phyloP scores from a whole-genome alignment of 1,284 basidiomycete genomes.

The Naganishia albida region DNA sequence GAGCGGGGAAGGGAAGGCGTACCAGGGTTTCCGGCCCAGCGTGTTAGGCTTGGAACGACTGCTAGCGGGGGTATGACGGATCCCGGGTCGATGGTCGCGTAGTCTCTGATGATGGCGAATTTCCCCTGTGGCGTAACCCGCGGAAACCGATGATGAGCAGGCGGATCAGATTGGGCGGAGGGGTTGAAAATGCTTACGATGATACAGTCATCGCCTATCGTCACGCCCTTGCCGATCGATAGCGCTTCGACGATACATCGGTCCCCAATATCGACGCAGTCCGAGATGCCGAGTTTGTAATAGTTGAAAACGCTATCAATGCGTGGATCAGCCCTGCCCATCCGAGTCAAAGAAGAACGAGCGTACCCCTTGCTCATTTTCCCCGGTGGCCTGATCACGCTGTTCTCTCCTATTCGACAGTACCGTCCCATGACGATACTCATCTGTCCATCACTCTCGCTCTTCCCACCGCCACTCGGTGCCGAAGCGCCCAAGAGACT shows the following conservation, averaged over 20 bases:
- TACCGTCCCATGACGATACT: constrained; percentile 91
- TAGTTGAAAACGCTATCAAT: constrained; percentile 71
- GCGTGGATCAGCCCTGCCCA: constrained; percentile 8
- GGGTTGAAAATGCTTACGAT: constrained; percentile 61
- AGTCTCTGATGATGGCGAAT: constrained; percentile 95
- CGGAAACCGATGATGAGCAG: background rate
- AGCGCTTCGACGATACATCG: constrained; percentile 89
- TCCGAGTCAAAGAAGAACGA: background rate
- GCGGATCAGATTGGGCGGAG: no score
- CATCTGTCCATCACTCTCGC: constrained; percentile 65
- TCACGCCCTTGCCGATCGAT: constrained; percentile 87
- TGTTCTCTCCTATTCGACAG: constrained; percentile 84
- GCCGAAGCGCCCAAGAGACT: background rate
- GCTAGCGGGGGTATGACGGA: constrained; percentile 89
- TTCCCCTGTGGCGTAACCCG: constrained; percentile 73
- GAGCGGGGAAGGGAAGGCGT: no score
- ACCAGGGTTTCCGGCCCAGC: constrained; percentile 90
- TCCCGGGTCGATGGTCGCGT: constrained; percentile 72
- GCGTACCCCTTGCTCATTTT: constrained; percentile 65
- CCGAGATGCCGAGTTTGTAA: constrained; percentile 95
- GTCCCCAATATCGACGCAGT: constrained; percentile 89
- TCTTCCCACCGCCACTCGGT: background rate
- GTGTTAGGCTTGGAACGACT: constrained; percentile 81
- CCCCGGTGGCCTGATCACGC: constrained; percentile 68
- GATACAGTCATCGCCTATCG: constrained; percentile 92